Percentiles rank a stretch among this genome's conserved stretches.
Evolutionary conservation across 140 eudicot species (phyloP).

Genomic region (Anethum foeniculum): DNA sequence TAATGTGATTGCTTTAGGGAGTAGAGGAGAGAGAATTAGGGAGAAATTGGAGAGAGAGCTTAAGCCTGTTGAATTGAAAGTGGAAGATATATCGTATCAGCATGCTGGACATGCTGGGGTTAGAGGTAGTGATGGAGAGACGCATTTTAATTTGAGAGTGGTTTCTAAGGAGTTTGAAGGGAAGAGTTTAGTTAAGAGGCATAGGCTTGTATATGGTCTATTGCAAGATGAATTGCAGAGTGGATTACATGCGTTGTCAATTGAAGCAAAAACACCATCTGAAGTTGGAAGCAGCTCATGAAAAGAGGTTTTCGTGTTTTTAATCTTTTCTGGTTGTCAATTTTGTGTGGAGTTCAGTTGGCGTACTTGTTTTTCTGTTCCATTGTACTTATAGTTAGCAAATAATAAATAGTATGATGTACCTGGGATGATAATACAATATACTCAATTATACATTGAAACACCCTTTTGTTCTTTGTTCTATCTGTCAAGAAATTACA

Average conservation of each 20-base stretch:
- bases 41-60: constrained; percentile 49
- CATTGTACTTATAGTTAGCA: constrained; percentile 14
- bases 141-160: constrained; percentile 79
- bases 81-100: constrained; percentile 85
- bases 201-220: constrained; percentile 62
- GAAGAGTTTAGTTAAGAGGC: constrained; percentile 91
- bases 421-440: background rate
- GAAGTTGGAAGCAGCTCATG: constrained; percentile 33
- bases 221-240: constrained; percentile 74
- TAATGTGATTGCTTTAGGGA: constrained; percentile 35
- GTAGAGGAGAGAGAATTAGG: constrained; percentile 59
- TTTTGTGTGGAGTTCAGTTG: constrained; percentile 1
- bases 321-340: background rate
- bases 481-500: background rate
- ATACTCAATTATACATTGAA: background rate
- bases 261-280: constrained; percentile 78
- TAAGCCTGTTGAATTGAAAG: constrained; percentile 43
- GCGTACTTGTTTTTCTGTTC: constrained; percentile 11
- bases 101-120: constrained; percentile 97
- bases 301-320: constrained; percentile 22
- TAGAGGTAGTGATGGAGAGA: constrained; percentile 72
- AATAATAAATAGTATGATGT: background rate
- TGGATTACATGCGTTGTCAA: constrained; percentile 86
- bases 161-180: constrained; percentile 81
- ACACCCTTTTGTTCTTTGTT: background rate